These are phyloP conservation scores for Quercus lobata DNA, from an alignment of 331 rosid genomes.

Conservation along the genomic window DNA sequence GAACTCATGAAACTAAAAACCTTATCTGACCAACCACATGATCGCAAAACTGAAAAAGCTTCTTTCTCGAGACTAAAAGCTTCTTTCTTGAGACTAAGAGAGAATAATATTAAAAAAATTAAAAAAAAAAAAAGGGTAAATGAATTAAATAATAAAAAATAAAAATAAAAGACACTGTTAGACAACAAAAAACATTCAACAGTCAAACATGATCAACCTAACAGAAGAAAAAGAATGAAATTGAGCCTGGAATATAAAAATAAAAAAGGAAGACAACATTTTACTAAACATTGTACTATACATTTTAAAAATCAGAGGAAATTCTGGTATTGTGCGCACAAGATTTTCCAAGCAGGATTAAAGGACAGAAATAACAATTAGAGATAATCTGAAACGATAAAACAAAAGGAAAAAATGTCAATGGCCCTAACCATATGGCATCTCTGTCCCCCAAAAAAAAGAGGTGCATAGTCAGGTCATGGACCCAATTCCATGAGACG, in stretches of 20 bases:
- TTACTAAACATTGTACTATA: background rate
- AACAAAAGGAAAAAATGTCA: too few species aligned
- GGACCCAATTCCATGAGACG: too few species aligned
- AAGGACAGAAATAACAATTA: background rate
- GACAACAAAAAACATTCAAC: background rate
- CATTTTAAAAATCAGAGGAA: background rate
- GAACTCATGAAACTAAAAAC: constrained; percentile 60
- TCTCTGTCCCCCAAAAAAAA: background rate
- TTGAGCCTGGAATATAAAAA: background rate
- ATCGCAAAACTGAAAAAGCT: constrained; percentile 58
- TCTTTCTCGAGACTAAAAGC: constrained; percentile 55
- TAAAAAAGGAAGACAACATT: background rate
- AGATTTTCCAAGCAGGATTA: background rate
- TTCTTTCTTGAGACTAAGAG: background rate
- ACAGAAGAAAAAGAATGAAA: background rate
- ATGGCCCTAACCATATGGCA: background rate
- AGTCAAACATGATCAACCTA: background rate
- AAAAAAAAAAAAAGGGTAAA: background rate
- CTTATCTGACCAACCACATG: constrained; percentile 77
- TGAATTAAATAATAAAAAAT: background rate
- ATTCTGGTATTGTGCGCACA: background rate
- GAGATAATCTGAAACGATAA: background rate
- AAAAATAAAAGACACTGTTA: background rate
- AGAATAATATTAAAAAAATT: background rate
- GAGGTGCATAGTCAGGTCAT: background rate